Conservation (phyloP, 225 moss, liverwort and hornwort genomes). For the Bryum argenteum region DNA sequence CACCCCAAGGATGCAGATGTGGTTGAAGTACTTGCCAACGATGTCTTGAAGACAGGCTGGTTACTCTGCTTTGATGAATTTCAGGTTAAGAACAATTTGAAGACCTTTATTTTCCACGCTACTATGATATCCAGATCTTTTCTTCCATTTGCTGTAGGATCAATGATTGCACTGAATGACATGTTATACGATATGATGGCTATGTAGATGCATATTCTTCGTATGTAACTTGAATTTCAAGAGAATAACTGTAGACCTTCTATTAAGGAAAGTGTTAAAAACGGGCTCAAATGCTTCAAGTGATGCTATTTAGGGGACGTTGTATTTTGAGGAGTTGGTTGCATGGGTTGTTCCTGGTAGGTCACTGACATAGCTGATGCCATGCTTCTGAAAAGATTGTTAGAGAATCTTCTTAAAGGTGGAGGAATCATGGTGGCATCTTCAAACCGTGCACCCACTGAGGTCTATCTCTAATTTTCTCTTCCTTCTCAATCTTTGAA, state of each 20-base stretch:
- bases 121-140: constrained; percentile 7
- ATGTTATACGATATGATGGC: not conserved
- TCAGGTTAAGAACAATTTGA: constrained; percentile 45
- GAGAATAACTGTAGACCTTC: constrained; percentile 8
- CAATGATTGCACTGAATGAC: not conserved
- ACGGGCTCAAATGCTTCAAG: not conserved
- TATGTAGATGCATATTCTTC: not conserved
- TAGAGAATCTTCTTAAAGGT: constrained; percentile 65
- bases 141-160: not conserved
- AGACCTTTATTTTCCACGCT: constrained; percentile 1
- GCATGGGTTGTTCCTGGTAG: constrained; percentile 44
- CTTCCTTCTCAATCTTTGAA: constrained; percentile 4
- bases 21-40: constrained; percentile 58
- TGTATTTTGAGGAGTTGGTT: constrained; percentile 26
- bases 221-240: not conserved
- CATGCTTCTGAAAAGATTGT: constrained; percentile 68
- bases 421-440: constrained; percentile 83
- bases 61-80: constrained; percentile 87
- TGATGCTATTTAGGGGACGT: constrained; percentile 11
- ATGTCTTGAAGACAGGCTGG: constrained; percentile 73
- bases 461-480: constrained; percentile 37
- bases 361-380: constrained; percentile 86
- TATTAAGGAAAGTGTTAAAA: not conserved
- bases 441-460: constrained; percentile 77
- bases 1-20: constrained; percentile 52